Base-by-base conservation (phyloP, 148 eudicot species). In the Limonium bicolor region DNA sequence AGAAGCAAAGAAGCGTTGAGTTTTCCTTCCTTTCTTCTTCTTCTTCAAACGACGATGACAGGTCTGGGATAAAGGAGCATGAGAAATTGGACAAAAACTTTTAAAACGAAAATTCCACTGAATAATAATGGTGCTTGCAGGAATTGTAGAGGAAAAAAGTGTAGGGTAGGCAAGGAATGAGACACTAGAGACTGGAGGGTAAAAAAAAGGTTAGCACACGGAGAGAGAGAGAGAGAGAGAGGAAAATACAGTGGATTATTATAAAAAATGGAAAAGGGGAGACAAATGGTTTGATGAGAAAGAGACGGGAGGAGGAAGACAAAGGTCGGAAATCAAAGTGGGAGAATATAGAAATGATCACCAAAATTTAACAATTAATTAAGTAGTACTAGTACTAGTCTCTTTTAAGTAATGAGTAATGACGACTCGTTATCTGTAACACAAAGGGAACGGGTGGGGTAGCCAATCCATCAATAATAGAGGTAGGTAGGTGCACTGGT, bases 221-320 rank as follows among this genome's bases (percentile, higher is more conserved):
- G 46, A 13, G 17, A 24, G 28, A 21, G 27, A 20, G 46, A 28
- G n/a, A n/a, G 33, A 28, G 27, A 37, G 43, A 39, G 43, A 18
- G 9, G 43, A 20, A 39, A 39, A 19, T 18, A 39, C 19, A 29
- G 7, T 39, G 43, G 25, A 7, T n/a, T n/a, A n/a, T n/a, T n/a
- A n/a, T n/a, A n/a, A n/a, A n/a, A n/a, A n/a, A n/a, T n/a, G n/a
- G n/a, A n/a, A n/a, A 25, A 42, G 8, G 26, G 28, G 8, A 43
- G 48, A 24, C 30, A 43, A 43, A 23, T 43, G 24, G 24, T 31
- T 24, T 43, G 30, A 43, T 20, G 48, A 13, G 48, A 43, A 43
- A 43, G 48, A 25, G 48, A 43, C 30, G 48, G 38, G 38, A 19
- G 12, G 47, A 42, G 47, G 20, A 31, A 43, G 30, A 43, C 20